Evolutionary conservation across 192 early-diverging fungal species (phyloP).

Genomic region (Chytriomyces hyalinus): DNA sequence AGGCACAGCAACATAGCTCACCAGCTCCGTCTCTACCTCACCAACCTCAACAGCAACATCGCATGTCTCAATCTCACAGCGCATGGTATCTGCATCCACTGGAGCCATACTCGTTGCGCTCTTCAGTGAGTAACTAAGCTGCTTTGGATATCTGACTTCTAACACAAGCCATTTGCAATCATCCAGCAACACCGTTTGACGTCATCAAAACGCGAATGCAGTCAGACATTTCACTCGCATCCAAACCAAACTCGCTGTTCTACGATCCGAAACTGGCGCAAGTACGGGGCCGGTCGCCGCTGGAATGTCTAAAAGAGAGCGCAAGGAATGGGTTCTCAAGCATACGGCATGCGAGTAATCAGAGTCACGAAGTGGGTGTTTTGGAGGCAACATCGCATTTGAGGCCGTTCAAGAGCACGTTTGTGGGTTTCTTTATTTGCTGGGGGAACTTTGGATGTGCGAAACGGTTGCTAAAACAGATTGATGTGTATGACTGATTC

Average conservation of each 20-base stretch:
- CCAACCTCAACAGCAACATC: not conserved
- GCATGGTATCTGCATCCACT: conserved; percentile 79
- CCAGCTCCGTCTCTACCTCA: not conserved
- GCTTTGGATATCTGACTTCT: not conserved
- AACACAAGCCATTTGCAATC: not conserved
- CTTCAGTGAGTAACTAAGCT: conserved; percentile 58
- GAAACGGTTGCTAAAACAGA: not conserved
- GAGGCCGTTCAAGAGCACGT: conserved; percentile 18
- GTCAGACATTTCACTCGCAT: conserved; percentile 41
- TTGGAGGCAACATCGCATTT: conserved; percentile 19
- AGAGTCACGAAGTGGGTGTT: not conserved
- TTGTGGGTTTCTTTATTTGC: not conserved
- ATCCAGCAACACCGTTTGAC: conserved; percentile 82
- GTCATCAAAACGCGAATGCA: conserved; percentile 87
- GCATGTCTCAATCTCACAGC: conserved; percentile 42
- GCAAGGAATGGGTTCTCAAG: not conserved
- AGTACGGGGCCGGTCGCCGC: not conserved
- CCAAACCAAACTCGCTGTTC: conserved; percentile 25
- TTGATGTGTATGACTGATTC: not conserved
- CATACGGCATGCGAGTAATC: not conserved
- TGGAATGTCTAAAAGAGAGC: conserved; percentile 1
- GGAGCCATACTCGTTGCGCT: conserved; percentile 85
- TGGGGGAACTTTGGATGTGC: not conserved
- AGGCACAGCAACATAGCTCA: not conserved
- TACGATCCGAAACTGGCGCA: conserved; percentile 9